Evolutionary conservation across 805 yeast genomes (phyloP).

Genomic region (Tetrapisispora fleetii): DNA sequence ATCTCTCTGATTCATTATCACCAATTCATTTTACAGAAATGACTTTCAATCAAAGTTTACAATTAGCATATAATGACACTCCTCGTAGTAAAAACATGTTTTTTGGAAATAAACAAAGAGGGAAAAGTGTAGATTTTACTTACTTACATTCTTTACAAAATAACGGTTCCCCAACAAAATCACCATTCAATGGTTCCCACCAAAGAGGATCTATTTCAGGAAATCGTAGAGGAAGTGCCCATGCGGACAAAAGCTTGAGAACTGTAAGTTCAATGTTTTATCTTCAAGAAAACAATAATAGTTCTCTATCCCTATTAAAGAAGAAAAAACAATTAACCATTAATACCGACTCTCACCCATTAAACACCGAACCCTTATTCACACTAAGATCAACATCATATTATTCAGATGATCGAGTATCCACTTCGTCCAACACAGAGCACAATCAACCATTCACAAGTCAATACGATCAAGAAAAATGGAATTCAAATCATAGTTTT

Average conservation of each 20-base stretch:
- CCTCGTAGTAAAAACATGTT: background rate
- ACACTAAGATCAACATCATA: background rate
- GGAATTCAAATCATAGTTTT: slow-evolving; percentile 14
- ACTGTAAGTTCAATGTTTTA: slow-evolving; percentile 8
- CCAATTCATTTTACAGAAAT: background rate
- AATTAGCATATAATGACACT: slow-evolving; percentile 1
- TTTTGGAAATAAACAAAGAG: slow-evolving; percentile 13
- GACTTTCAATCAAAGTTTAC: background rate
- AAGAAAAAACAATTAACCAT: slow-evolving; percentile 3
- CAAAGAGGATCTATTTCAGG: background rate
- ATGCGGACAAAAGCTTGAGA: slow-evolving; percentile 3
- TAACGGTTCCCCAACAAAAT: slow-evolving; percentile 27
- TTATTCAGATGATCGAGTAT: slow-evolving; percentile 5
- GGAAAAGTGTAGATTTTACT: slow-evolving; percentile 25
- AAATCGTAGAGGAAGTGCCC: background rate
- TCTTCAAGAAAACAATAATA: slow-evolving; percentile 6
- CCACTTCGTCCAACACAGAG: slow-evolving; percentile 5
- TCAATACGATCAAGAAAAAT: slow-evolving; percentile 30
- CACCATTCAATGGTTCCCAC: slow-evolving; percentile 11
- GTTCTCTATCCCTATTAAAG: slow-evolving; percentile 2
- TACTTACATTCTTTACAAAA: slow-evolving; percentile 24
- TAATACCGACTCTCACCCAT: slow-evolving; percentile 1
- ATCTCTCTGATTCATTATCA: slow-evolving; percentile 19
- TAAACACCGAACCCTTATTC: slow-evolving; percentile 5
- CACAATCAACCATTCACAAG: slow-evolving; percentile 24